Conservation (phyloP, 2,329 filamentous ascomycete species). For the Arthrinium puccinioides region DNA sequence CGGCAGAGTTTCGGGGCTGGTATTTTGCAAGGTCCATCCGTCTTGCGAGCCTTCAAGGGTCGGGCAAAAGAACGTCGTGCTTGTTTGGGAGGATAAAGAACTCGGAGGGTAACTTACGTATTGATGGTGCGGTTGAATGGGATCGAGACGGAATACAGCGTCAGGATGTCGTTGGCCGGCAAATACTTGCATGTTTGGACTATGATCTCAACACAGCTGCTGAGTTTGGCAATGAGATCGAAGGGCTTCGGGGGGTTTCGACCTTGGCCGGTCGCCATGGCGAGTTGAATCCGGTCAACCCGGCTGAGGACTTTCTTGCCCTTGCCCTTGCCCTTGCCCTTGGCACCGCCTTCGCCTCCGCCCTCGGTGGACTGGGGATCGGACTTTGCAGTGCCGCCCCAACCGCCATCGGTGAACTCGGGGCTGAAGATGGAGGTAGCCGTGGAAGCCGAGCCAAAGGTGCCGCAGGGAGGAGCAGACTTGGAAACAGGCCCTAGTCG, state of each 20-base stretch:
- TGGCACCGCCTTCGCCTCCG: neutral
- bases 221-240: constrained; percentile 1
- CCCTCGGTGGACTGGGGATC: neutral
- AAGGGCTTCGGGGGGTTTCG: neutral
- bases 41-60: no score
- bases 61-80: no score
- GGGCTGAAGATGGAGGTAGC: neutral
- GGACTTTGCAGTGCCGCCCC: no score
- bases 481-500: no score
- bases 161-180: constrained; percentile 36
- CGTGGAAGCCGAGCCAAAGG: no score
- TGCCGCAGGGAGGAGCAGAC: no score
- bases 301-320: neutral
- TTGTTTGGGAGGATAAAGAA: no score
- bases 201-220: constrained; percentile 24
- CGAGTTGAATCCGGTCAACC: neutral
- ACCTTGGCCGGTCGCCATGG: neutral
- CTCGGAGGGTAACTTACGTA: no score
- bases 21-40: no score
- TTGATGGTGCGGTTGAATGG: constrained; percentile 46
- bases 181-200: constrained; percentile 34
- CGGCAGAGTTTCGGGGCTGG: no score
- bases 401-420: no score
- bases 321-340: neutral
- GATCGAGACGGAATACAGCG: constrained; percentile 47